Conservation (phyloP, 306 rosid species). For the Spatholobus suberectus region DNA sequence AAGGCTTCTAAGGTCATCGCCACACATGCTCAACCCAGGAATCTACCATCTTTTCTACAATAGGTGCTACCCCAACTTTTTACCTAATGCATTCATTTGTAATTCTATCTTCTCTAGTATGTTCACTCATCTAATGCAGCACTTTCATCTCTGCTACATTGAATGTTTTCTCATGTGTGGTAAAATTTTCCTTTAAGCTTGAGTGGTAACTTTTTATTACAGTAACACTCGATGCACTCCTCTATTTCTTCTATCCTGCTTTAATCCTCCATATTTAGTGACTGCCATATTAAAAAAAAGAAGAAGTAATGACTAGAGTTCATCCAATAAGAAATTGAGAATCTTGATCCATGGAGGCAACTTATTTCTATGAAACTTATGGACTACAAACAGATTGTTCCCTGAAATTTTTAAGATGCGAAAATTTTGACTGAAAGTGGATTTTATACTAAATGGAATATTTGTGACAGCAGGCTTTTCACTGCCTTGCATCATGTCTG, state of each 20-base stretch:
- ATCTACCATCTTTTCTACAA: neutral
- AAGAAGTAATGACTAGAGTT: neutral
- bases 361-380: neutral
- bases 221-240: neutral
- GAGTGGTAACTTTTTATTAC: neutral
- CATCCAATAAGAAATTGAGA: neutral
- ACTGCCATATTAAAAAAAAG: neutral
- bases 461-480: neutral
- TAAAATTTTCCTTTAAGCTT: neutral
- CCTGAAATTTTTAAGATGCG: neutral
- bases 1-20: neutral
- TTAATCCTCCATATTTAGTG: neutral
- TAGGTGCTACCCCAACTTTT: neutral
- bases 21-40: neutral
- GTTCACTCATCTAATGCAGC: neutral
- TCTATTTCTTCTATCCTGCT: neutral
- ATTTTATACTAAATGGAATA: conserved; percentile 10
- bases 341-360: neutral
- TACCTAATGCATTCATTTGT: neutral
- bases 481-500: neutral
- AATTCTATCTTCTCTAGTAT: neutral
- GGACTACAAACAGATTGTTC: neutral
- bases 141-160: neutral
- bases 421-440: neutral
- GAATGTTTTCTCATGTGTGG: neutral